phyloP scores from a whole-genome alignment of 768 basidiomycete genomes.

The Tulasnella sp. region DNA sequence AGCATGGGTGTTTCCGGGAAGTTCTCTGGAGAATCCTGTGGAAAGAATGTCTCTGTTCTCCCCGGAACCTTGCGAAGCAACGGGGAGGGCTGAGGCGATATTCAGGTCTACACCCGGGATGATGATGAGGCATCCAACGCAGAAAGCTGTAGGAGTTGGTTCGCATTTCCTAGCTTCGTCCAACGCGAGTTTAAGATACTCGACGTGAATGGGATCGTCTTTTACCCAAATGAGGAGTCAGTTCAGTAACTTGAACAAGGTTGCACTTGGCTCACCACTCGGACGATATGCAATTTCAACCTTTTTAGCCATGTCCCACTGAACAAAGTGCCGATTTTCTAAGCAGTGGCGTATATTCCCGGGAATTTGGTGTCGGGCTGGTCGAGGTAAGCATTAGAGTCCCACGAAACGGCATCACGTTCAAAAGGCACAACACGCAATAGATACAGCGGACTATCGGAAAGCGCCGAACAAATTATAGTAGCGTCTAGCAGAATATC shows the following conservation, averaged over 20 bases:
- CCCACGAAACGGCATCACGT: background rate
- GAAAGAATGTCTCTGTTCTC: conserved; percentile 49
- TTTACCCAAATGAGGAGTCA: background rate
- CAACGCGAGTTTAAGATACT: conserved; percentile 57
- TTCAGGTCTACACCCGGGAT: conserved; percentile 11
- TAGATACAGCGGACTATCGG: background rate
- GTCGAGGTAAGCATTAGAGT: background rate
- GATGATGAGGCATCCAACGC: conserved; percentile 75
- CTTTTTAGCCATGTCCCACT: background rate
- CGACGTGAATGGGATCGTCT: conserved; percentile 28
- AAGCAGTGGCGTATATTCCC: no score
- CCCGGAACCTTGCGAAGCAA: conserved; percentile 32
- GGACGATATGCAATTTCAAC: background rate
- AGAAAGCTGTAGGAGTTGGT: conserved; percentile 71
- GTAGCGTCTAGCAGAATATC: background rate
- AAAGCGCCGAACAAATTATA: background rate
- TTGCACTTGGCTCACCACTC: background rate
- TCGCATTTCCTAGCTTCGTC: conserved; percentile 61
- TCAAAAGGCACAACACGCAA: background rate
- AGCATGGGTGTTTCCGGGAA: conserved; percentile 92
- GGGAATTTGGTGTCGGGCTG: no score
- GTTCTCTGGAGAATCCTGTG: conserved; percentile 82
- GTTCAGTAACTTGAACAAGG: background rate
- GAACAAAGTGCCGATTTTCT: background rate
- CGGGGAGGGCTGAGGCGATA: background rate